These are phyloP conservation scores for Solanum infundibuliforme DNA, from an alignment of 257 asterid species.

Conservation along the genomic window DNA sequence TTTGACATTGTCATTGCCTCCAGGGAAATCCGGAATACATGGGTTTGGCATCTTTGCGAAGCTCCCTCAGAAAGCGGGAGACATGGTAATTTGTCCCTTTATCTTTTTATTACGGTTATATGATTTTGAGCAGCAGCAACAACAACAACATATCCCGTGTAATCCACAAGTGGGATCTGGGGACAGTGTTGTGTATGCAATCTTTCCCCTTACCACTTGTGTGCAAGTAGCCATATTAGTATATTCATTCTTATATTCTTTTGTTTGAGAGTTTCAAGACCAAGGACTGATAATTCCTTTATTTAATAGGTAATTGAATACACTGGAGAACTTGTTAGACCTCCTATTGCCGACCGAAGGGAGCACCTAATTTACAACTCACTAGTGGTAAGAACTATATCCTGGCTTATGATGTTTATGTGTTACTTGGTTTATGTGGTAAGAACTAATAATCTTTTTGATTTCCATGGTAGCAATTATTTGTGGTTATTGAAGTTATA, in stretches of 20 bases:
- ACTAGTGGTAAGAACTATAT: conserved; percentile 63
- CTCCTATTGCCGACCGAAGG: conserved; percentile 91
- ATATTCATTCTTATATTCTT: conserved; percentile 1
- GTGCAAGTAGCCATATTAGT: background rate
- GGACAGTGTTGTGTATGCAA: background rate
- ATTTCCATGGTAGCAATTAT: background rate
- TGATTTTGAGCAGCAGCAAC: background rate
- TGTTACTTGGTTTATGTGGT: background rate
- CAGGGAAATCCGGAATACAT: conserved; percentile 96
- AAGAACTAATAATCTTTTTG: background rate
- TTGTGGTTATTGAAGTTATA: background rate
- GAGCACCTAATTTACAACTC: conserved; percentile 84
- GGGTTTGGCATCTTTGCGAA: conserved; percentile 90
- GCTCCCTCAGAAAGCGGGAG: conserved; percentile 87
- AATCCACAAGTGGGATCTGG: background rate
- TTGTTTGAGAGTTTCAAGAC: conserved; percentile 1
- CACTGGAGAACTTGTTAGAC: conserved; percentile 87
- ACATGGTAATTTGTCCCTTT: conserved; percentile 48
- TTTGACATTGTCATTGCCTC: conserved; percentile 15
- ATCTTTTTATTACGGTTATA: conserved; percentile 1
- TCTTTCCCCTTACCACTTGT: background rate
- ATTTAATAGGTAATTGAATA: conserved; percentile 74
- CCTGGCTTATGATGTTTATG: conserved; percentile 1
- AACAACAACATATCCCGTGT: background rate
- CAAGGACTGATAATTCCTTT: conserved; percentile 9